These are phyloP conservation scores for Besnoitia besnoiti DNA, from an alignment of 169 alveolate species.

Conservation along the genomic window DNA sequence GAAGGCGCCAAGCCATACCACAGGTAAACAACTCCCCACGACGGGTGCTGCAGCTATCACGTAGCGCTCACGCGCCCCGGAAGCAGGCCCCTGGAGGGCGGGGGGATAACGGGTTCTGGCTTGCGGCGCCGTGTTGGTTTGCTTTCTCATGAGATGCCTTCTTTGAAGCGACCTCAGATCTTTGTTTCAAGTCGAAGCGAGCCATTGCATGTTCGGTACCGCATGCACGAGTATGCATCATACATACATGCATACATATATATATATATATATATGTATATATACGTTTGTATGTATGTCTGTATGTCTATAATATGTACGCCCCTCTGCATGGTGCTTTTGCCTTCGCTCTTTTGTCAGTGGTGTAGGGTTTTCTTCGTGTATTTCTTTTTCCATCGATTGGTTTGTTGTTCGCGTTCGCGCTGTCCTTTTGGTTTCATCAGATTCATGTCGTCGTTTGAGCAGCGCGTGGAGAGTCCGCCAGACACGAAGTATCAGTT, in stretches of 20 bases:
- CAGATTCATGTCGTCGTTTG: slow-evolving; percentile 95
- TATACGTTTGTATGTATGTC: too few species aligned
- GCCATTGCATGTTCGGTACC: too few species aligned
- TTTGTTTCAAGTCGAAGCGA: too few species aligned
- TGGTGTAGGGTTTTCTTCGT: background rate
- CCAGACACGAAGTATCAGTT: slow-evolving; percentile 96
- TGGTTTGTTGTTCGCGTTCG: background rate
- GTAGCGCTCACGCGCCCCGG: background rate
- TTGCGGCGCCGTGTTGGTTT: too few species aligned
- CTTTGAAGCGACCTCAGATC: too few species aligned
- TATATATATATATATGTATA: too few species aligned
- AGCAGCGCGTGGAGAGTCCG: slow-evolving; percentile 85
- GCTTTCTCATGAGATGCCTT: background rate
- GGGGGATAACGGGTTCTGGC: background rate
- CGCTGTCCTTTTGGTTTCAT: background rate
- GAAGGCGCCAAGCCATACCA: slow-evolving; percentile 80
- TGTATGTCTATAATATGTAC: too few species aligned
- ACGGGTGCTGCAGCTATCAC: background rate
- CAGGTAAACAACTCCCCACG: slow-evolving; percentile 75
- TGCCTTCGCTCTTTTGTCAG: background rate
- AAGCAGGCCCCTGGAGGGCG: background rate
- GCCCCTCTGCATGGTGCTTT: background rate
- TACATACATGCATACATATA: too few species aligned
- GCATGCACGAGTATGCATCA: too few species aligned
- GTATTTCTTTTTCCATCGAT: background rate